phyloP scores from a whole-genome alignment of 208 protist species.

The Giardia muris region DNA sequence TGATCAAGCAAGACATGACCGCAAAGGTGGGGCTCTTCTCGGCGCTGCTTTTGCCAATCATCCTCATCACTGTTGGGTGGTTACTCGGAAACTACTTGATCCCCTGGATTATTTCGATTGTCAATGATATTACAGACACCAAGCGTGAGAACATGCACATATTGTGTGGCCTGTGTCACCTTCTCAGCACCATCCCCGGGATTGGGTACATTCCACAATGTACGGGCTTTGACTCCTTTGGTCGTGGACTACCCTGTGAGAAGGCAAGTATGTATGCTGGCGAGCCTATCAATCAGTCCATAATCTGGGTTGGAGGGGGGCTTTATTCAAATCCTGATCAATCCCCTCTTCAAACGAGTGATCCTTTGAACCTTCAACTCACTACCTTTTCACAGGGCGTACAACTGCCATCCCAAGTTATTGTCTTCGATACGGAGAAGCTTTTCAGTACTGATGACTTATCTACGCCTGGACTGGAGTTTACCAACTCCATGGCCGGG shows the following conservation, averaged over 20 bases:
- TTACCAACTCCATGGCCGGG: not conserved
- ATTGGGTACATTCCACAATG: not conserved
- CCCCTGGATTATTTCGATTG: not conserved
- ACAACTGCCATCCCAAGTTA: not conserved
- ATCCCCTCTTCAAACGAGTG: not conserved
- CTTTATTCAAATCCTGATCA: not conserved
- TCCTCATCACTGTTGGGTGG: not conserved
- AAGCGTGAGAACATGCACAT: no score
- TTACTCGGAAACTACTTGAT: not conserved
- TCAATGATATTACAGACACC: not conserved
- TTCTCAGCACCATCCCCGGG: not conserved
- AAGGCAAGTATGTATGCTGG: not conserved
- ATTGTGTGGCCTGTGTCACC: not conserved
- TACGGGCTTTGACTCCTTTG: not conserved
- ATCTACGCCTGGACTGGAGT: not conserved
- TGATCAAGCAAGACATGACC: not conserved
- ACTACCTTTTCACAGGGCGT: not conserved
- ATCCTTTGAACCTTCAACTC: not conserved
- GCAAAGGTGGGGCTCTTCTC: not conserved
- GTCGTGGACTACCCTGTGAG: not conserved
- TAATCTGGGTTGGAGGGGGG: not conserved
- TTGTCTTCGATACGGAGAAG: not conserved
- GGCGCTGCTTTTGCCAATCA: not conserved
- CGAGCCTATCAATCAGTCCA: not conserved
- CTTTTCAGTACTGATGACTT: not conserved